Conservation (phyloP, 805 yeast species). For the Nakazawaea holstii region DNA sequence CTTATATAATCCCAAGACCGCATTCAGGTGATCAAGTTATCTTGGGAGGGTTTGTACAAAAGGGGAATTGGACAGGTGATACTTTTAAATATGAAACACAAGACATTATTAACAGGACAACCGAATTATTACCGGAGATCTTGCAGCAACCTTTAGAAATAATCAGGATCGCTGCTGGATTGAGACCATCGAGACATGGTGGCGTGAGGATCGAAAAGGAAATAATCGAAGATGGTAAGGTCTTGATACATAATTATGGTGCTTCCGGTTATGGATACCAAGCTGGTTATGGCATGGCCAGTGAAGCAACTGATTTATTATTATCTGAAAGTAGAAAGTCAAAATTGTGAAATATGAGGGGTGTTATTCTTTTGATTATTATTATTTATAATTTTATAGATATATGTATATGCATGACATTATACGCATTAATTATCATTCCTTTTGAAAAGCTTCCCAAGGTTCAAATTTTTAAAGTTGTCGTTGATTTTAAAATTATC, state of each 20-base stretch:
- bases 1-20: slow-evolving; percentile 73
- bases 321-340: neutral
- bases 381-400: too few relatives aligned
- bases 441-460: slow-evolving; percentile 53
- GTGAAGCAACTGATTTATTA: slow-evolving; percentile 35
- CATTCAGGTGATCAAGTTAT: slow-evolving; percentile 59
- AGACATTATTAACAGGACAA: slow-evolving; percentile 57
- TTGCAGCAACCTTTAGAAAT: slow-evolving; percentile 41
- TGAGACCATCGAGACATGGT: slow-evolving; percentile 72
- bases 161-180: slow-evolving; percentile 63
- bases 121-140: slow-evolving; percentile 45
- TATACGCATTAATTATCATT: slow-evolving; percentile 15
- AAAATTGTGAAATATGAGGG: too few relatives aligned
- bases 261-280: slow-evolving; percentile 64
- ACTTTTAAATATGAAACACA: slow-evolving; percentile 52
- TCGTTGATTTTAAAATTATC: slow-evolving; percentile 61
- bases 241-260: slow-evolving; percentile 68
- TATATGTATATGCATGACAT: too few relatives aligned
- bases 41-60: slow-evolving; percentile 71
- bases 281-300: slow-evolving; percentile 59
- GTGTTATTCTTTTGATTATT: too few relatives aligned
- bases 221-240: slow-evolving; percentile 30
- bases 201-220: slow-evolving; percentile 69
- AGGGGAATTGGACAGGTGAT: slow-evolving; percentile 56
- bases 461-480: slow-evolving; percentile 43